Evolutionary conservation across 2,329 filamentous ascomycete genomes (phyloP), one percentile per base, ranked within the genome.

Genomic region (Pseudonectria buxi): DNA sequence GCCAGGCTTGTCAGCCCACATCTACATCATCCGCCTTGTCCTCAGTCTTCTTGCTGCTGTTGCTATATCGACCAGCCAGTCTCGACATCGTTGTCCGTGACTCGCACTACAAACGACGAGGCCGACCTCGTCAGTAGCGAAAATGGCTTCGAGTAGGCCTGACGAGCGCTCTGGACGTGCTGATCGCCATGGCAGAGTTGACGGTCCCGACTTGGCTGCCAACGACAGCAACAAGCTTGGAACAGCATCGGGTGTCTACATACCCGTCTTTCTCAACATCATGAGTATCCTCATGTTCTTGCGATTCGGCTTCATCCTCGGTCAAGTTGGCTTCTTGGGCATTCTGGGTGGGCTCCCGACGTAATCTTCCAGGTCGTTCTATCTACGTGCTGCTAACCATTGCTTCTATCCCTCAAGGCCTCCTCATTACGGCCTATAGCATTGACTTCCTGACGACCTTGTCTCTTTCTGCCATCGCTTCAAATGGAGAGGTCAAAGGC

Each of bases 251-350:
- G 84, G 84, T 7, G 83, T 94, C 31, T 94, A 88, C 57, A 83
- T 94, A 12, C 87, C 87, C 2, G 87, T 87, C n/a, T 89, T 82
- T 42, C 68, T 94, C 47, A 94, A 92, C 59, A 87, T 94, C 28
- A 65, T 94, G 46, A 90, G 85, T 50, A 94, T 94, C 60, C 73
- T 94, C 43, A 94, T 94, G 86, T 94, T 94, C 63, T 69, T 94
- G 50, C 78, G 87, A 14, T 94, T 94, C 58, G 86, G 87, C 14
- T 80, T 87, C 50, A 85, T 94, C 38, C 68, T 94, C 14, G 87
- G 86, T 7, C 83, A 90, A 55, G 74, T 83, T 43, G 87, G 87
- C 14, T 68, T 94, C 29, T 45, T 90, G 28, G 87, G 86, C 32
- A 92, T 88, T 59, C 67, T 94, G 55, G 83, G 84, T 85, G 65